Evolutionary conservation across 768 basidiomycete genomes (phyloP).

Genomic region (Naganishia kalamii): DNA sequence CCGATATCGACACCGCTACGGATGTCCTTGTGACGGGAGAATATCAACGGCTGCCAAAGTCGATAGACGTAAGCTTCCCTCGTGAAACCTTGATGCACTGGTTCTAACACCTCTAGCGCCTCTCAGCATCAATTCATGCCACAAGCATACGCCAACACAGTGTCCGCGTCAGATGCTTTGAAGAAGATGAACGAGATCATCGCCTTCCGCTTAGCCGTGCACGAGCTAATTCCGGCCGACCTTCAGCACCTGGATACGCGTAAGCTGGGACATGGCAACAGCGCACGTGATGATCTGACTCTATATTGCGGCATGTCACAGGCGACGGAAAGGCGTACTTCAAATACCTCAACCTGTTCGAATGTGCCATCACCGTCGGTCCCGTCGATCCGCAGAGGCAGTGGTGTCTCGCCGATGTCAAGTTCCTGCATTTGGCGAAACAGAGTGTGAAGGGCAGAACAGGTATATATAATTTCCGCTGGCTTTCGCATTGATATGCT

Average conservation of each 20-base stretch:
- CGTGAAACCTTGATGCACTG: no score
- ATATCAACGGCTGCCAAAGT: neutral
- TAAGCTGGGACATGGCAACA: neutral
- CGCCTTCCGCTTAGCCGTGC: conserved; percentile 7
- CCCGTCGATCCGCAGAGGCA: conserved; percentile 10
- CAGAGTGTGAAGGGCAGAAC: conserved; percentile 14
- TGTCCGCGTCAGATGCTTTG: neutral
- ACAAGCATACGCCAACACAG: neutral
- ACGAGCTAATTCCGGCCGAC: neutral
- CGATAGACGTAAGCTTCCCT: conserved; percentile 5
- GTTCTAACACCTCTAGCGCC: no score
- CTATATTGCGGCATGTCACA: neutral
- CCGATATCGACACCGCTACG: conserved; percentile 6
- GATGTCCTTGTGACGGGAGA: conserved; percentile 13
- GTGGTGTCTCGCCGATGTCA: conserved; percentile 15
- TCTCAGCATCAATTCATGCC: conserved; percentile 11
- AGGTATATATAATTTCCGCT: neutral
- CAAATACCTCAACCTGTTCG: conserved; percentile 5
- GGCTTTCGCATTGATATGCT: neutral
- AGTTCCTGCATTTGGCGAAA: conserved; percentile 14
- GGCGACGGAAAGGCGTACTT: conserved; percentile 19
- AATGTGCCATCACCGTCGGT: conserved; percentile 15
- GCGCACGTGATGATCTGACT: neutral
- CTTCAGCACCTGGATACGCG: conserved; percentile 13
- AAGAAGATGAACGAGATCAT: conserved; percentile 16